Base-by-base conservation (phyloP, 441 rosid species). In the Euphorbia schlechtendalii region DNA sequence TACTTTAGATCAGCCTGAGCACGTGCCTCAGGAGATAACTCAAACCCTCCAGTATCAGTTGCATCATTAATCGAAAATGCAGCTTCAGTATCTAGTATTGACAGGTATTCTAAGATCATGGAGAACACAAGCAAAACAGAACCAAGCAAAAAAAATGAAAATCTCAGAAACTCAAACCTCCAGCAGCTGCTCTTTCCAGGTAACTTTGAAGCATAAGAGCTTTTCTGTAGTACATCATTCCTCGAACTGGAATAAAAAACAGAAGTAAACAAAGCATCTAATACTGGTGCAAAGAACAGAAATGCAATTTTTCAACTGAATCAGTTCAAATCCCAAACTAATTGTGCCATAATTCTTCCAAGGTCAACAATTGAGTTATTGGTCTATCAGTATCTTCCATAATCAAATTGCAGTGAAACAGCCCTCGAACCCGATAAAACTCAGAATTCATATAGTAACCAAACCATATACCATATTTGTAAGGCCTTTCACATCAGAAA, bases 171-270 rank as follows among this genome's bases (percentile, higher is more conserved):
- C 48, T 36, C 84, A 64, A 64, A 94, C 99, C 99, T 83, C 87
- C 85, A 65, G 77, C 68, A 59, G 73, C 72, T 68, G 70, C 73
- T 77, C 93, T 86, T 77, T 95, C 99, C 81, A 95, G 76, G 80
- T 84, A 88, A 59, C 86, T 74, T 69, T 89, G 99, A 75, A 95
- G 97, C 97, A 95, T 88, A 67, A 95, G 84, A 65, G 99, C 98
- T 74, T 92, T 95, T 78, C 99, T 89, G 59, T 95, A 95, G 82
- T 95, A 95, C 99, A 95, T 95, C 99, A 95, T 95, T 67, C 99
- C 99, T 61, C 99, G 99, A 76, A 95, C 99, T 95, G 86, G 67
- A 53, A 74, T 62, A 59, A 14, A 68, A 73, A 48, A 21, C 56
- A 59, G 40, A 69, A 51, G 58, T 71, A 18, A 59, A 58, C 38